phyloP scores from a whole-genome alignment of 2,329 filamentous ascomycete species.

The Pyrenophora graminea region DNA sequence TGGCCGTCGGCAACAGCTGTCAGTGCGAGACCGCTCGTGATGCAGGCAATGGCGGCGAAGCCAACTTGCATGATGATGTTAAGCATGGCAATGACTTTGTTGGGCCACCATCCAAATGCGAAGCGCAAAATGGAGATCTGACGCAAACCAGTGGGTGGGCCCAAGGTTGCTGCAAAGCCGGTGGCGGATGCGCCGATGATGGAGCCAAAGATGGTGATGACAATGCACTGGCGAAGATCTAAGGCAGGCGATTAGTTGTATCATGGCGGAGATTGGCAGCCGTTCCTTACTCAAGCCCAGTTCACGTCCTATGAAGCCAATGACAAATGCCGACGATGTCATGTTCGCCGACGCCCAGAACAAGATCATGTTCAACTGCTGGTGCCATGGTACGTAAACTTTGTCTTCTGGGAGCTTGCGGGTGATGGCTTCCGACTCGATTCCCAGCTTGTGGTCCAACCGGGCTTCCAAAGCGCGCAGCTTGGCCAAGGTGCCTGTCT shows the following conservation, averaged over 20 bases:
- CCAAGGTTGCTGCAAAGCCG: constrained; percentile 50
- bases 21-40: constrained; percentile 50
- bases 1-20: constrained; percentile 49
- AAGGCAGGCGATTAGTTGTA: constrained; percentile 1
- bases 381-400: constrained; percentile 30
- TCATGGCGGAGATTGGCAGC: not conserved
- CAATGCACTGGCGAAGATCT: constrained; percentile 50
- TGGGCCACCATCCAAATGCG: constrained; percentile 57
- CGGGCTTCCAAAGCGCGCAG: constrained; percentile 25
- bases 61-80: constrained; percentile 55
- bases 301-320: constrained; percentile 53
- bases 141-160: constrained; percentile 49
- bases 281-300: constrained; percentile 49
- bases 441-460: constrained; percentile 28
- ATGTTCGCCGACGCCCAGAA: constrained; percentile 51
- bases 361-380: constrained; percentile 46
- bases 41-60: constrained; percentile 49
- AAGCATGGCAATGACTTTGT: constrained; percentile 53
- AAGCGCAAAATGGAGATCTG: constrained; percentile 53
- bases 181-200: constrained; percentile 49
- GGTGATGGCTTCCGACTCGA: constrained; percentile 31
- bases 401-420: constrained; percentile 36
- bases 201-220: constrained; percentile 48
- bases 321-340: constrained; percentile 48
- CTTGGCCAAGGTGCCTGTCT: constrained; percentile 21